Evolutionary conservation across 2,329 filamentous ascomycete species (phyloP).

Genomic region (Colletotrichum trifolii): DNA sequence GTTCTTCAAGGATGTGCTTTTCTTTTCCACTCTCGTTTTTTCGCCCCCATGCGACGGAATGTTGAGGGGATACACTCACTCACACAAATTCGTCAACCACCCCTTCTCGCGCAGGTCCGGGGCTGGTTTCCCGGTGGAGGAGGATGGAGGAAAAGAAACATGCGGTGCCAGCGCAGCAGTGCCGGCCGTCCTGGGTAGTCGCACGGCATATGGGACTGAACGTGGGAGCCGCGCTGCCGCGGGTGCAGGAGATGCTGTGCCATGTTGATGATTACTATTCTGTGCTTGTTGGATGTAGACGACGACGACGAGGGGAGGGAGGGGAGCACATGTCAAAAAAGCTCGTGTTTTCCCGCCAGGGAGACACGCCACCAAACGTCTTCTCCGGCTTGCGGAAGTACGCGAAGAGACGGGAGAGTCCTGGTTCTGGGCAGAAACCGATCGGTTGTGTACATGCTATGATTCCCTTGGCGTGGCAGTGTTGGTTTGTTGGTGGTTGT

Average conservation of each 20-base stretch:
- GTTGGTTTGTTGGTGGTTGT: no score
- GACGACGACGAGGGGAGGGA: no score
- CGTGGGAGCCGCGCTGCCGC: conserved; percentile 16
- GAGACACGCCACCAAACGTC: no score
- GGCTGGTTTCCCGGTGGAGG: neutral
- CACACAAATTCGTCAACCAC: neutral
- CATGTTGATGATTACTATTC: neutral
- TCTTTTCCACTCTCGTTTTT: neutral
- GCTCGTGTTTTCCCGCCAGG: no score
- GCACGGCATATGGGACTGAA: conserved; percentile 8
- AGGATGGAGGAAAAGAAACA: neutral
- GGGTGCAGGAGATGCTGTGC: neutral
- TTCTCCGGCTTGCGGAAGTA: no score
- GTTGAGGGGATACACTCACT: neutral
- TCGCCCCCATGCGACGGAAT: neutral
- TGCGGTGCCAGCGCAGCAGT: conserved; percentile 24
- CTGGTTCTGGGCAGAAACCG: no score
- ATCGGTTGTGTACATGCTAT: no score
- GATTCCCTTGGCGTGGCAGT: no score
- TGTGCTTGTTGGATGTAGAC: neutral
- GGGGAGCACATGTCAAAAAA: no score
- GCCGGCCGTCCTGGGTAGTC: conserved; percentile 13
- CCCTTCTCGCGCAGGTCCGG: neutral
- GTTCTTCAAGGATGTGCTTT: no score
- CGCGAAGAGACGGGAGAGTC: no score